Evolutionary conservation across 1,284 basidiomycete genomes (phyloP).

Genomic region (Serendipita sp.): DNA sequence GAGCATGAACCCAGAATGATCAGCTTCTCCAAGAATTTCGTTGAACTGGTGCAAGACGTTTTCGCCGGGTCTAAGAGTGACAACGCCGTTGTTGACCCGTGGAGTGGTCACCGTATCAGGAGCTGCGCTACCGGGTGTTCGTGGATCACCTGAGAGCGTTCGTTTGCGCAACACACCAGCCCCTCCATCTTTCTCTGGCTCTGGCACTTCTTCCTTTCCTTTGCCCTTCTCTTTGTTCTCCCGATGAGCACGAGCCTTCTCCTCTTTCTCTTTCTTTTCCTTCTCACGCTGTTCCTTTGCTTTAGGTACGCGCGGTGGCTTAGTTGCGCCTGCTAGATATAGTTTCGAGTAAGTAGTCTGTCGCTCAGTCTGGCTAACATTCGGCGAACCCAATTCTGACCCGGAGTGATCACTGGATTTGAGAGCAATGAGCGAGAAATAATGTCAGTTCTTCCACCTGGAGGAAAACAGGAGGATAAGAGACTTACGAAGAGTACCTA

Average conservation of each 20-base stretch:
- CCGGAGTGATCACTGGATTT: constrained; percentile 9
- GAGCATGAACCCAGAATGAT: constrained; percentile 86
- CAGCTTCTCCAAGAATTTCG: constrained; percentile 46
- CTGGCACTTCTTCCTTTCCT: constrained; percentile 8
- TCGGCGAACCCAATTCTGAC: constrained; percentile 9
- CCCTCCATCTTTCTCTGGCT: constrained; percentile 3
- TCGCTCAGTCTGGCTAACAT: not conserved
- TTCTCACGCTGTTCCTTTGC: constrained; percentile 17
- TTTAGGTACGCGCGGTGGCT: not conserved
- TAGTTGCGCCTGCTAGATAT: constrained; percentile 22
- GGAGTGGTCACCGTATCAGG: constrained; percentile 9
- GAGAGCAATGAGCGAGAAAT: constrained; percentile 4
- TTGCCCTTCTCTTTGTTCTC: constrained; percentile 14
- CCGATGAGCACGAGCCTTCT: constrained; percentile 14
- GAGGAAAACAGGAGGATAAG: not conserved
- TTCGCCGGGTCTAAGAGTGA: constrained; percentile 42
- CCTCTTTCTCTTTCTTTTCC: constrained; percentile 11
- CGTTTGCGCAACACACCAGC: constrained; percentile 20
- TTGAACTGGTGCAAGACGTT: constrained; percentile 71
- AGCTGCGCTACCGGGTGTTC: constrained; percentile 7
- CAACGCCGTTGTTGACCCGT: constrained; percentile 14
- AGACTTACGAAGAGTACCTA: constrained; percentile 40
- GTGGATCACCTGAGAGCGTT: constrained; percentile 16
- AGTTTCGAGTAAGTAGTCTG: constrained; percentile 32
- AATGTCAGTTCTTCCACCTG: not conserved